Evolutionary conservation across 1,139 yeast species (phyloP).

Genomic region (Diutina ranongensis): DNA sequence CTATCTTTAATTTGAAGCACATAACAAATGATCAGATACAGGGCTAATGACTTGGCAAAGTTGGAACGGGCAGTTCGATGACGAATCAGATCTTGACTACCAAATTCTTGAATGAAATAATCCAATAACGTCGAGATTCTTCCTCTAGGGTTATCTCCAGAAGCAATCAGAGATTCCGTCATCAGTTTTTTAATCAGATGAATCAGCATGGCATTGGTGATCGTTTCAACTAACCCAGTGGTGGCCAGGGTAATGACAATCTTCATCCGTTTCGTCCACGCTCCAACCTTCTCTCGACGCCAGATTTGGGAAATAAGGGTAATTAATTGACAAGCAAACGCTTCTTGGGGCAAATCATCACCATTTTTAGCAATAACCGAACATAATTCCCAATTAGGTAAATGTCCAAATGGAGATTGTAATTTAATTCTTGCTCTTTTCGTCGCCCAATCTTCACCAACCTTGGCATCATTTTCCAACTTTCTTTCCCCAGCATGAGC

Average conservation of each 20-base stretch:
- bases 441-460: slow-evolving; percentile 88
- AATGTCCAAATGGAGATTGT: slow-evolving; percentile 71
- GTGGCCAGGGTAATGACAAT: slow-evolving; percentile 83
- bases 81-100: slow-evolving; percentile 38
- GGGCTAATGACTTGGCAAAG: slow-evolving; percentile 77
- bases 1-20: slow-evolving; percentile 86
- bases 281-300: slow-evolving; percentile 53
- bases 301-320: slow-evolving; percentile 78
- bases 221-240: slow-evolving; percentile 90
- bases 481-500: slow-evolving; percentile 75
- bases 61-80: slow-evolving; percentile 69
- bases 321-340: slow-evolving; percentile 91
- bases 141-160: slow-evolving; percentile 59
- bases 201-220: slow-evolving; percentile 83
- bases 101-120: slow-evolving; percentile 67
- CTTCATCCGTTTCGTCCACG: slow-evolving; percentile 91
- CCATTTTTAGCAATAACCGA: slow-evolving; percentile 96
- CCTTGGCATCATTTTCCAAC: slow-evolving; percentile 78
- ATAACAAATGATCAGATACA: slow-evolving; percentile 82
- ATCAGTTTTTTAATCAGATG: slow-evolving; percentile 90
- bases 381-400: slow-evolving; percentile 86
- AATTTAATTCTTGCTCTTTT: slow-evolving; percentile 71
- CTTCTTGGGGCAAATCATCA: slow-evolving; percentile 90
- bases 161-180: slow-evolving; percentile 58
- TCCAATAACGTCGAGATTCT: slow-evolving; percentile 62